Percentiles rank a stretch among this genome's conserved stretches.
Conservation (phyloP, 306 rosid species). For the Cucurbita pepo region DNA sequence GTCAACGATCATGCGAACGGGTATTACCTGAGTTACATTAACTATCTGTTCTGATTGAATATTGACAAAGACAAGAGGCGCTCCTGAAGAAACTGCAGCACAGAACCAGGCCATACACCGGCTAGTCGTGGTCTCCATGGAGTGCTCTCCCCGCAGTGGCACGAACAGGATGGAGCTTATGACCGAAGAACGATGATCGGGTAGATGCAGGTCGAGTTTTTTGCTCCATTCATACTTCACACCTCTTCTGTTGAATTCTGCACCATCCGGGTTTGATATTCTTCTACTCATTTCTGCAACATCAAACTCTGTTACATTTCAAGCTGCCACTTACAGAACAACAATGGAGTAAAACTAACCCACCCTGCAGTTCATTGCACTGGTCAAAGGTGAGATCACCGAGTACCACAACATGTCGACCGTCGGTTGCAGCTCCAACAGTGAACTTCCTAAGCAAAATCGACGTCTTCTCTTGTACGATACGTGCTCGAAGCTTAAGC, state of each 20-base stretch:
- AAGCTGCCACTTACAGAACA: neutral
- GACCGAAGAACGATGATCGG: constrained; percentile 37
- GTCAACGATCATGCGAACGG: too few relatives aligned
- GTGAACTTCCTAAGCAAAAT: constrained; percentile 34
- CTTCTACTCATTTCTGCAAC: constrained; percentile 42
- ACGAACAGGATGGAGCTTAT: constrained; percentile 47
- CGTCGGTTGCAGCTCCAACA: constrained; percentile 40
- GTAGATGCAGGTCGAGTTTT: constrained; percentile 34
- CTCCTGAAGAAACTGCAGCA: constrained; percentile 56
- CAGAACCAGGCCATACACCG: constrained; percentile 76
- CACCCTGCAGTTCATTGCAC: constrained; percentile 50
- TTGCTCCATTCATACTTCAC: constrained; percentile 54
- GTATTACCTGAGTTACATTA: constrained; percentile 12
- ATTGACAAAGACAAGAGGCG: constrained; percentile 65
- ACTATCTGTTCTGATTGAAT: constrained; percentile 52
- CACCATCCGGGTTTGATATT: constrained; percentile 12
- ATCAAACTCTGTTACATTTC: neutral
- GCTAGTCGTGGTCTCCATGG: constrained; percentile 32
- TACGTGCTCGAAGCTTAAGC: constrained; percentile 29
- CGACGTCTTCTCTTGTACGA: constrained; percentile 29
- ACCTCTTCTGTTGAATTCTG: constrained; percentile 29
- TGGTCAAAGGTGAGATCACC: constrained; percentile 44
- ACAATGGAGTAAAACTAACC: neutral
- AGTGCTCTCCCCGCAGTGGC: constrained; percentile 28
- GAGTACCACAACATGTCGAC: constrained; percentile 38